Base-by-base conservation (phyloP, 2,329 filamentous ascomycete genomes). In the Apiospora rasikravindrae region DNA sequence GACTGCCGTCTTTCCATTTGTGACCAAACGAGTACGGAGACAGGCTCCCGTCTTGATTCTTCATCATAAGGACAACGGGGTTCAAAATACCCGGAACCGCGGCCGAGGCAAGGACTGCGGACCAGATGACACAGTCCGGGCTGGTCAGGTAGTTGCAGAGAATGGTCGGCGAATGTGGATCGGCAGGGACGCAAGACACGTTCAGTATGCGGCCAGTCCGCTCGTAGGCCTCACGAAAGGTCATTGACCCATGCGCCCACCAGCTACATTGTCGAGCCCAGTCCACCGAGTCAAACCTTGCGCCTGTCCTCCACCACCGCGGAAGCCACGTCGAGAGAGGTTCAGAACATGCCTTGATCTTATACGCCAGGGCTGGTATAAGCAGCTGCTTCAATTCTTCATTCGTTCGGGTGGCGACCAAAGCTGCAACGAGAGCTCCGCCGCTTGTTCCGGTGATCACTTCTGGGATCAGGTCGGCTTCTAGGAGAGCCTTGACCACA, bases 71-170 rank as follows among this genome's bases (percentile, higher is more conserved):
- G 1, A 99, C 96, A 2, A 97, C 94, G 0, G 96, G 96, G 79
- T 98, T 98, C 47, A 98, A 85, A 72, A 99, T 98, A 1, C 96
- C 96, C 0, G 96, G 96, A 0, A 99, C 96, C 5, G 96, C 96
- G 4, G 96, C 96, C 7, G 95, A 98, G 0, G 96, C 96, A 64
- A 99, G 85, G 3, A 98, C 95, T 1, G 96, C 96, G 14, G 95
- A 98, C 96, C 97, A 99, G 74, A 99, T 97, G 53, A 99, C 96
- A 80, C 96, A 99, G 84, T 99, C 95, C 0, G 96, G 96, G 29
- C 93, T 93, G 1, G 96, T 98, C 44, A 98, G 88, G 81, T 98
- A 98, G 83, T 99, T 99, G 79, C 94, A 94, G 10, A 99, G 87
- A 75, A 99, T 98, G 0, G 95, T 91, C 11, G 90, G 96, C 61